phyloP scores from a whole-genome alignment of 495 filamentous ascomycete genomes.

The Neurospora sp. region DNA sequence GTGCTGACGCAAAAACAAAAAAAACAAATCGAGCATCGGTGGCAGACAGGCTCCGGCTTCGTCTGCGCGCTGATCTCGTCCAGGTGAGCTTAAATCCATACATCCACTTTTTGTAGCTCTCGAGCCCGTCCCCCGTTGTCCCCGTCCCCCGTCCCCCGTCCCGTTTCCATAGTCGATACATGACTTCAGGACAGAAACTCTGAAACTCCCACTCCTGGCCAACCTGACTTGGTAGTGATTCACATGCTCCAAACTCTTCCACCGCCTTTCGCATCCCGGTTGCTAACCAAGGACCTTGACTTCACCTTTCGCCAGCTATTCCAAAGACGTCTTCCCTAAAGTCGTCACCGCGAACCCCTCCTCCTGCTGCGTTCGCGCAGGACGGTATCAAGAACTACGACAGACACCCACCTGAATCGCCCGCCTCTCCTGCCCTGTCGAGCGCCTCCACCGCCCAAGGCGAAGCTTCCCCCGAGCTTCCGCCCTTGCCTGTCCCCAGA shows the following conservation, averaged over 20 bases:
- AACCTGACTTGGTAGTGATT: background rate
- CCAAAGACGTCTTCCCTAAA: conserved; percentile 42
- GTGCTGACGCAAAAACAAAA: conserved; percentile 15
- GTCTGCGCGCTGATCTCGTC: conserved; percentile 46
- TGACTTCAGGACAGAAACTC: background rate
- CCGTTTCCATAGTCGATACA: background rate
- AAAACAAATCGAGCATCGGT: conserved; percentile 33
- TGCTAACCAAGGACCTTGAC: conserved; percentile 4
- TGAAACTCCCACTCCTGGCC: background rate
- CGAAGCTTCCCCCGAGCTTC: conserved; percentile 42
- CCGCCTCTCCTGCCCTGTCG: conserved; percentile 38
- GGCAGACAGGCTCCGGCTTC: conserved; percentile 41
- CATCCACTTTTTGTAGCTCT: background rate
- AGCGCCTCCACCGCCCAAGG: conserved; percentile 43
- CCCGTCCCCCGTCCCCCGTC: background rate
- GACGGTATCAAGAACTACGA: conserved; percentile 25
- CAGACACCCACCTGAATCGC: conserved; percentile 18
- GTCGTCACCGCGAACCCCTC: conserved; percentile 34
- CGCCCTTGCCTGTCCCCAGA: conserved; percentile 39
- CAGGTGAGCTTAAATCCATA: conserved; percentile 28
- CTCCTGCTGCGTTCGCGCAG: conserved; percentile 46
- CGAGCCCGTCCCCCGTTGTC: background rate
- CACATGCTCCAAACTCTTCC: background rate
- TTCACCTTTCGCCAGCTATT: conserved; percentile 6
- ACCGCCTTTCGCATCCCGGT: background rate